Conservation (phyloP, 2,329 filamentous ascomycete genomes). For the Fusarium metavorans region DNA sequence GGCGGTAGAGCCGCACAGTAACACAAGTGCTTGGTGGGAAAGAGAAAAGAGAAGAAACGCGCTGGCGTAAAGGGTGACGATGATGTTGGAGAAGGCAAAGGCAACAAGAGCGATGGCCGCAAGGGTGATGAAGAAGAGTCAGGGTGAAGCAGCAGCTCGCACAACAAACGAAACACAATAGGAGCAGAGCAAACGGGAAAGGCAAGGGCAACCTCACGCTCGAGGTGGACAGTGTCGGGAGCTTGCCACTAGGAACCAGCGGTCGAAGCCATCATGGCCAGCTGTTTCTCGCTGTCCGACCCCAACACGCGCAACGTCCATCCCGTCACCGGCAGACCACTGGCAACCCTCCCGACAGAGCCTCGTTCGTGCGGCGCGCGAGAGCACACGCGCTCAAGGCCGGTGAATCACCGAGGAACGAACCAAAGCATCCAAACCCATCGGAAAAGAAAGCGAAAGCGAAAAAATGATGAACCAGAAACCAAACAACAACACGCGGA, state of each 20-base stretch:
- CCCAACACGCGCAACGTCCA: conserved; percentile 32
- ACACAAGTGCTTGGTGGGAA: conserved; percentile 8
- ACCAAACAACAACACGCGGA: conserved; percentile 14
- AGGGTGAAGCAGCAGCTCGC: conserved; percentile 6
- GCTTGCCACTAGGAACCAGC: conserved; percentile 5
- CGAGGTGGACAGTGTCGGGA: neutral
- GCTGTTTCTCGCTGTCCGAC: conserved; percentile 31
- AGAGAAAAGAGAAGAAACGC: neutral
- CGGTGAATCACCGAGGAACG: conserved; percentile 29
- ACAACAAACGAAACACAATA: neutral
- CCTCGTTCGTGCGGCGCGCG: conserved; percentile 25
- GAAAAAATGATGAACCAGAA: neutral
- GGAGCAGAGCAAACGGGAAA: neutral
- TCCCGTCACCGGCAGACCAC: conserved; percentile 24
- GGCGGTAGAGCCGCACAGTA: conserved; percentile 10
- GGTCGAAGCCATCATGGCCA: conserved; percentile 24
- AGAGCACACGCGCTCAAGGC: neutral
- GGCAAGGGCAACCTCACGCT: neutral
- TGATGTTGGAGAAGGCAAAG: neutral
- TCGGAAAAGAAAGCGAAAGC: neutral
- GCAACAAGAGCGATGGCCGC: neutral
- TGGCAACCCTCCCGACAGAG: conserved; percentile 20
- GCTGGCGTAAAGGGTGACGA: conserved; percentile 11
- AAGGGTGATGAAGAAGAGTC: conserved; percentile 8
- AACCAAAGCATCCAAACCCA: neutral